phyloP scores from a whole-genome alignment of 805 yeast genomes.

The Jamesozyma lodderae region DNA sequence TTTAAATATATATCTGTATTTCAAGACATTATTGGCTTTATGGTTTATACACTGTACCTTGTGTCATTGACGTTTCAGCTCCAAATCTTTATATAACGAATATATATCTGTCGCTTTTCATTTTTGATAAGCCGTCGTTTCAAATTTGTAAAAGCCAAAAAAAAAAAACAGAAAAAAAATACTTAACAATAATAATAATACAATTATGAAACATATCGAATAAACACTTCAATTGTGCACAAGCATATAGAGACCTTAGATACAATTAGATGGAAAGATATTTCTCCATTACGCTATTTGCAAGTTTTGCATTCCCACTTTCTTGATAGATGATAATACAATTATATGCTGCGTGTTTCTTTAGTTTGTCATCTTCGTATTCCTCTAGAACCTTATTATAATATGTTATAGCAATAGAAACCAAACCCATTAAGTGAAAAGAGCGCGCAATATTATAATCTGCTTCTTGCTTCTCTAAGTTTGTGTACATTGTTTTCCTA shows the following conservation, averaged over 20 bases:
- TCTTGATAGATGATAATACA: slow-evolving; percentile 62
- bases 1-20: too few species aligned
- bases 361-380: slow-evolving; percentile 50
- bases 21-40: too few species aligned
- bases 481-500: slow-evolving; percentile 32
- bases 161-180: not conserved
- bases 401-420: slow-evolving; percentile 60
- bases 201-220: not conserved
- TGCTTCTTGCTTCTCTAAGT: slow-evolving; percentile 59
- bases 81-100: too few species aligned
- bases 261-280: slow-evolving; percentile 43
- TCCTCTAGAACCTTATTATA: slow-evolving; percentile 60
- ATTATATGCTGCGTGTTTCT: slow-evolving; percentile 80
- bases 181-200: not conserved
- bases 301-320: slow-evolving; percentile 62
- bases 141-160: too few species aligned
- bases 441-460: slow-evolving; percentile 76
- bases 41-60: too few species aligned
- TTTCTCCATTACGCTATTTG: slow-evolving; percentile 53
- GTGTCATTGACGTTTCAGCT: too few species aligned
- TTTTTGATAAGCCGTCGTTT: too few species aligned
- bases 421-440: slow-evolving; percentile 75
- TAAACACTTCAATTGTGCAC: not conserved
- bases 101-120: too few species aligned
- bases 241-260: not conserved